These are phyloP conservation scores for Sporothrix dimorphospora DNA, from an alignment of 2,329 filamentous ascomycete species.

Conservation along the genomic window DNA sequence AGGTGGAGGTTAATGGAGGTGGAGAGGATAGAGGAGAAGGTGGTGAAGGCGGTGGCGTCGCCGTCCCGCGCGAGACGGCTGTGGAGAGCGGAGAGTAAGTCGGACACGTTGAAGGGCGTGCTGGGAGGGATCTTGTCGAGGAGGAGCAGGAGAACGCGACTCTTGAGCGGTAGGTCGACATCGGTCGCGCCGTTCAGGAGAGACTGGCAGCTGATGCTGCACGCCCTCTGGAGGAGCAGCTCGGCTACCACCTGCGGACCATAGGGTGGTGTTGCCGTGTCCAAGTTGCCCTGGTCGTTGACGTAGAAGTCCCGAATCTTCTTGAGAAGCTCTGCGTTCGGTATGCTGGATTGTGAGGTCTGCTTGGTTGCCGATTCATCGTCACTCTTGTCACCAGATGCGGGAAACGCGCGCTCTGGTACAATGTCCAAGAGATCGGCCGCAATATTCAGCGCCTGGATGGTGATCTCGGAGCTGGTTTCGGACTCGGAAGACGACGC, in stretches of 20 bases:
- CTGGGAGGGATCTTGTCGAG: slow-evolving; percentile 55
- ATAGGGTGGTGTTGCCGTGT: slow-evolving; percentile 64
- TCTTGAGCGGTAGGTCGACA: slow-evolving; percentile 58
- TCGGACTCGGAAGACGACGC: slow-evolving; percentile 31
- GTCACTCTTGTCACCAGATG: not conserved
- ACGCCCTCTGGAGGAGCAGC: slow-evolving; percentile 65
- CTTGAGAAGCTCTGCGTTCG: slow-evolving; percentile 59
- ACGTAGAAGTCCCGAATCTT: slow-evolving; percentile 69
- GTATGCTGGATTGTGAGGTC: slow-evolving; percentile 33
- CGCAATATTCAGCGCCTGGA: slow-evolving; percentile 52
- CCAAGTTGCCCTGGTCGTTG: slow-evolving; percentile 69
- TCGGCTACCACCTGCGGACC: slow-evolving; percentile 58
- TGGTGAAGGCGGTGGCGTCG: slow-evolving; percentile 51
- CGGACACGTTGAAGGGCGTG: slow-evolving; percentile 51
- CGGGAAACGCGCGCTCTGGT: slow-evolving; percentile 65
- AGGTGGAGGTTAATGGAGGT: slow-evolving; percentile 61
- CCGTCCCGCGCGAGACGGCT: slow-evolving; percentile 47
- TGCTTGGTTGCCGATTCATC: not conserved
- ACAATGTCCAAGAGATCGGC: slow-evolving; percentile 64
- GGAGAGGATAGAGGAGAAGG: slow-evolving; percentile 62
- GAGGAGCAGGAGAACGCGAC: slow-evolving; percentile 62
- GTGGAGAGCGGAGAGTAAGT: slow-evolving; percentile 56
- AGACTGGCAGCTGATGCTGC: slow-evolving; percentile 54
- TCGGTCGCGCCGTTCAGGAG: slow-evolving; percentile 47
- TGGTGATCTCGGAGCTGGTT: slow-evolving; percentile 31